Conservation (phyloP, 768 basidiomycete species). For the Lactarius evosmus region DNA sequence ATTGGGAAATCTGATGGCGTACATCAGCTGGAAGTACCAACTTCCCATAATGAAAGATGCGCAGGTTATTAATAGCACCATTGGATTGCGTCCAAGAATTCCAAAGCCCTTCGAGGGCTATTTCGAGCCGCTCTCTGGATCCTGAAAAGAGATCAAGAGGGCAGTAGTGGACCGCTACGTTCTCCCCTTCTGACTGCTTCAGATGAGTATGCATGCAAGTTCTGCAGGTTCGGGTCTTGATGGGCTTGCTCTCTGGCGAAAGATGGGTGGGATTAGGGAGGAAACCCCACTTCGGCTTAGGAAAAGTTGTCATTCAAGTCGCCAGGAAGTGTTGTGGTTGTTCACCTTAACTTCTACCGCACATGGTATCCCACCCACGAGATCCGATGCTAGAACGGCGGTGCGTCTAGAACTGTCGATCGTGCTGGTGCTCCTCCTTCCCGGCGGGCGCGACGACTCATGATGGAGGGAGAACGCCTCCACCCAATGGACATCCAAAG, state of each 20-base stretch:
- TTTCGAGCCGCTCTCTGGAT: constrained; percentile 54
- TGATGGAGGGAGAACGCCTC: constrained; percentile 45
- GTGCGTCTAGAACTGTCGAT: constrained; percentile 55
- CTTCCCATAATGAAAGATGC: constrained; percentile 69
- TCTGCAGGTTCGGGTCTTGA: constrained; percentile 76
- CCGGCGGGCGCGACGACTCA: constrained; percentile 51
- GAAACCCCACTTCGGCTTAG: constrained; percentile 96
- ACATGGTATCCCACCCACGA: constrained; percentile 61
- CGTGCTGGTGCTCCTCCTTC: constrained; percentile 51
- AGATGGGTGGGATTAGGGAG: constrained; percentile 63
- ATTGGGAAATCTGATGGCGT: constrained; percentile 30
- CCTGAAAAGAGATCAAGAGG: constrained; percentile 89
- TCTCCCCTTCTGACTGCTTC: constrained; percentile 41
- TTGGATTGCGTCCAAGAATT: constrained; percentile 62
- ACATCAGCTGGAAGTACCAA: constrained; percentile 58
- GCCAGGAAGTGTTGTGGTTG: constrained; percentile 15
- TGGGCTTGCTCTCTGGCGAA: constrained; percentile 49
- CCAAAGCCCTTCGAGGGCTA: constrained; percentile 71
- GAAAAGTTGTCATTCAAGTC: neutral
- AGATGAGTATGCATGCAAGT: constrained; percentile 85
- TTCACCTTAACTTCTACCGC: constrained; percentile 90
- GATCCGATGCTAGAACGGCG: constrained; percentile 77
- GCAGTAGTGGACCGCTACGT: constrained; percentile 58
- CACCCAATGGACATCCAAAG: constrained; percentile 55
- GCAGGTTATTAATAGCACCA: constrained; percentile 76